phyloP scores from a whole-genome alignment of 164 flowering plant genomes.

The Sextonia rubra region DNA sequence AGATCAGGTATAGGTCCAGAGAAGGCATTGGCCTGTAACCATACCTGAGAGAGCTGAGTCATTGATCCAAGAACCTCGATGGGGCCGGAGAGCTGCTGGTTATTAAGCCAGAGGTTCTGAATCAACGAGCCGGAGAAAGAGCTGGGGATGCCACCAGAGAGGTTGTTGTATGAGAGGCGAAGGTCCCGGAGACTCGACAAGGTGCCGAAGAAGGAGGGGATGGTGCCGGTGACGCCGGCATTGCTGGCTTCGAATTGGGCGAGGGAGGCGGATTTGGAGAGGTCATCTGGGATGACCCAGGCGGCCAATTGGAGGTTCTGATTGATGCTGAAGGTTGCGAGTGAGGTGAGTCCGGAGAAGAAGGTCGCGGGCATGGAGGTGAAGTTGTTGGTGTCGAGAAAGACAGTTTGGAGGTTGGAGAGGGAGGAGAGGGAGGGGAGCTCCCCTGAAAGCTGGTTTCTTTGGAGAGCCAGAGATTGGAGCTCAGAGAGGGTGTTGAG shows the following conservation, averaged over 20 bases:
- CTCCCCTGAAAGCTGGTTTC: slow-evolving; percentile 25
- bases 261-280: slow-evolving; percentile 21
- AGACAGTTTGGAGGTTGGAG: slow-evolving; percentile 16
- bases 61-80: slow-evolving; percentile 35
- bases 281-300: slow-evolving; percentile 36
- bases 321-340: slow-evolving; percentile 20
- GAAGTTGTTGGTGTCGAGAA: slow-evolving; percentile 28
- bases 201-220: slow-evolving; percentile 34
- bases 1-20: slow-evolving; percentile 51
- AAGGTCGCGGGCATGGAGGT: slow-evolving; percentile 17
- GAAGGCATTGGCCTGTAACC: slow-evolving; percentile 46
- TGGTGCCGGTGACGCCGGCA: slow-evolving; percentile 24
- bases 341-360: slow-evolving; percentile 24
- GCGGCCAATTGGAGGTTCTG: slow-evolving; percentile 25
- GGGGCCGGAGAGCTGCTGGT: slow-evolving; percentile 39
- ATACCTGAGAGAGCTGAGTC: slow-evolving; percentile 35
- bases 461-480: slow-evolving; percentile 22
- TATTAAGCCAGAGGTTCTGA: slow-evolving; percentile 37
- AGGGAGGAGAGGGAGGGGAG: slow-evolving; percentile 28
- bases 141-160: slow-evolving; percentile 38
- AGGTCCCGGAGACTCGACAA: slow-evolving; percentile 27
- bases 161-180: slow-evolving; percentile 46
- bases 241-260: slow-evolving; percentile 23
- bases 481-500: slow-evolving; percentile 28
- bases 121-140: slow-evolving; percentile 28